These are phyloP conservation scores for Lathyrus sativus DNA, from an alignment of 306 rosid species.

Conservation along the genomic window DNA sequence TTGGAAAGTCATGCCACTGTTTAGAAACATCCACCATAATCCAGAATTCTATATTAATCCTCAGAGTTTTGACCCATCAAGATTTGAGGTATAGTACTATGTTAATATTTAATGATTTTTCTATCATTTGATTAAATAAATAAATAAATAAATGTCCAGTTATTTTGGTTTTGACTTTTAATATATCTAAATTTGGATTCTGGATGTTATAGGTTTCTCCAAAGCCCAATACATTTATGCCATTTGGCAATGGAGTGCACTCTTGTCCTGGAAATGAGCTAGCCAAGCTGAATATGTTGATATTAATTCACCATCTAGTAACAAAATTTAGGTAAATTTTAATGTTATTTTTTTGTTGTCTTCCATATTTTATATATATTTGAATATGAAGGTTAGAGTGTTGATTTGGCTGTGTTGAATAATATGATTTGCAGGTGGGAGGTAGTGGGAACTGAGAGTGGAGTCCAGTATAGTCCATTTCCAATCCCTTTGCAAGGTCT, in stretches of 20 bases:
- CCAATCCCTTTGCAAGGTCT: conserved; percentile 84
- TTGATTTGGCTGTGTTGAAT: conserved; percentile 17
- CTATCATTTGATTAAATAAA: too few relatives aligned
- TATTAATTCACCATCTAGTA: conserved; percentile 71
- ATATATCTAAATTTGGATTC: not conserved
- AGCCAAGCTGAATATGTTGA: conserved; percentile 77
- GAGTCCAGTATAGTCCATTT: conserved; percentile 85
- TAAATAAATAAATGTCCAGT: too few relatives aligned
- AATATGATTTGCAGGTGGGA: conserved; percentile 73
- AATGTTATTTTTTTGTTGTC: not conserved
- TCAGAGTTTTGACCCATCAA: conserved; percentile 79
- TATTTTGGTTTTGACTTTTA: not conserved
- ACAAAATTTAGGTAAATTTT: conserved; percentile 64
- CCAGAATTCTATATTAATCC: conserved; percentile 74
- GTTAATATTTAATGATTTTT: not conserved
- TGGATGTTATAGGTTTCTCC: conserved; percentile 57
- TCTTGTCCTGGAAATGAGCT: conserved; percentile 94
- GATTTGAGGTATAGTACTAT: conserved; percentile 69
- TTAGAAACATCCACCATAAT: conserved; percentile 88
- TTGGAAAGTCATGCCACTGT: conserved; percentile 98
- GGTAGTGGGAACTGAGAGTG: conserved; percentile 60
- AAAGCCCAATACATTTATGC: conserved; percentile 77
- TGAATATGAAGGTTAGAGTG: not conserved
- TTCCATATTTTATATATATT: not conserved
- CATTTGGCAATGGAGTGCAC: conserved; percentile 89